Evolutionary conservation across 352 stramenopile genomes (phyloP).

Genomic region (Phytophthora quininea): DNA sequence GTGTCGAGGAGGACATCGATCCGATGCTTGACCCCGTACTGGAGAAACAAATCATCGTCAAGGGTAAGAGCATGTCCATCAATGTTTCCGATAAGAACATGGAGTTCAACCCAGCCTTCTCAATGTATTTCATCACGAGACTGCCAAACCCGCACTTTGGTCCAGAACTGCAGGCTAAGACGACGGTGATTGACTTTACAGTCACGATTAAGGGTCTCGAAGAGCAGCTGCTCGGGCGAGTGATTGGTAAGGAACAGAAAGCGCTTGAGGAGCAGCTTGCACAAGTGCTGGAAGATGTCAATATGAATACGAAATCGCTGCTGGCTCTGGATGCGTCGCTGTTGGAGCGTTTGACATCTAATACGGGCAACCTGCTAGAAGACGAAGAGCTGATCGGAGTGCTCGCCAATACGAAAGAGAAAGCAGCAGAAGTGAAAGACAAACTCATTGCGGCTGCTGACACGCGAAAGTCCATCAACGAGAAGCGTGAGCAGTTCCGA

Average conservation of each 20-base stretch:
- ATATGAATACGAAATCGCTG: conserved; percentile 98
- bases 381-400: conserved; percentile 99
- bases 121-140: conserved; percentile 98
- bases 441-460: conserved; percentile 97
- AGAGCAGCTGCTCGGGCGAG: conserved; percentile 96
- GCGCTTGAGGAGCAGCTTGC: conserved; percentile 98
- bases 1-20: conserved; percentile 98
- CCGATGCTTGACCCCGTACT: conserved; percentile 98
- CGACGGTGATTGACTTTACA: conserved; percentile 99
- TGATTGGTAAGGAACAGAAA: conserved; percentile 98
- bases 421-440: conserved; percentile 97
- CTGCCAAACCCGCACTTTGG: conserved; percentile 98
- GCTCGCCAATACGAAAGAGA: conserved; percentile 98
- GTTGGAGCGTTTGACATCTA: conserved; percentile 96
- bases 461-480: conserved; percentile 97
- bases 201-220: conserved; percentile 97
- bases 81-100: conserved; percentile 99
- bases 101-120: conserved; percentile 98
- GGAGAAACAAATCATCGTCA: conserved; percentile 96
- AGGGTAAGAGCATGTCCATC: conserved; percentile 97
- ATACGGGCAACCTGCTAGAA: conserved; percentile 97
- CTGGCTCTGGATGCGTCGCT: conserved; percentile 95
- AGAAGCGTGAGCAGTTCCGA: conserved; percentile 98
- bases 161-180: conserved; percentile 98
- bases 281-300: conserved; percentile 98